A percentile compares a stretch with the other conserved stretches of the same genome.
Conservation (phyloP, 2,329 filamentous ascomycete species). For the Orbilia javanica region DNA sequence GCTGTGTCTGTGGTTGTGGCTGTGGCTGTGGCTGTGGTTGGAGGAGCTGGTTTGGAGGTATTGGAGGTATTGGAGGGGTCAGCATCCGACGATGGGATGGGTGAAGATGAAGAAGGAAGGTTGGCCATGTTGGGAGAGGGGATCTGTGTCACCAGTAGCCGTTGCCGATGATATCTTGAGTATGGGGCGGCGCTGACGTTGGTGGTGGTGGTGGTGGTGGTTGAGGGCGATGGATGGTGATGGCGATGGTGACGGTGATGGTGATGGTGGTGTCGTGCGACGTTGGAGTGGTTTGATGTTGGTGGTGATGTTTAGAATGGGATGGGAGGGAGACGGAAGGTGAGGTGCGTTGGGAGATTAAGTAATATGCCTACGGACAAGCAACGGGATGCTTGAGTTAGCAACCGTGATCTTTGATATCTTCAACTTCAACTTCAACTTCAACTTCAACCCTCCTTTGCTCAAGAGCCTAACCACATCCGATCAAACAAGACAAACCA, state of each 20-base stretch:
- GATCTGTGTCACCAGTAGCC: slow-evolving; percentile 8
- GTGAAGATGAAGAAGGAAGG: slow-evolving; percentile 42
- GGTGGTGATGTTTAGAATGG: no score
- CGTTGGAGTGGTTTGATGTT: no score
- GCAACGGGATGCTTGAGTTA: slow-evolving; percentile 3
- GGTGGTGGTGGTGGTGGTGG: slow-evolving; percentile 23
- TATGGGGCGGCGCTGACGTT: slow-evolving; percentile 7
- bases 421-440: neutral
- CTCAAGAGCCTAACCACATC: neutral
- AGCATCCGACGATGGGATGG: slow-evolving; percentile 23
- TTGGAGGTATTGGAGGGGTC: slow-evolving; percentile 19
- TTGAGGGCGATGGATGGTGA: slow-evolving; percentile 3
- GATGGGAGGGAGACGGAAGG: slow-evolving; percentile 14
- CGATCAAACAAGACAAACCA: neutral
- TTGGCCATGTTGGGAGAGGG: slow-evolving; percentile 45
- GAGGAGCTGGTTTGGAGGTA: slow-evolving; percentile 27
- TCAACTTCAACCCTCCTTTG: neutral
- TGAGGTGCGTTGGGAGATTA: slow-evolving; percentile 43
- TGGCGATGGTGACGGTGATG: slow-evolving; percentile 14
- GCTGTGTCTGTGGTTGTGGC: neutral
- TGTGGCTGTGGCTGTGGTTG: neutral
- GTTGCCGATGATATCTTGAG: neutral
- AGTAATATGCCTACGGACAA: slow-evolving; percentile 42
- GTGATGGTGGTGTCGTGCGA: neutral
- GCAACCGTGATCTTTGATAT: neutral